Percentiles rank a stretch among this genome's conserved stretches.
Conservation (phyloP, 371 early-diverging fungal genomes). For the Syncephalastrum contaminatum region DNA sequence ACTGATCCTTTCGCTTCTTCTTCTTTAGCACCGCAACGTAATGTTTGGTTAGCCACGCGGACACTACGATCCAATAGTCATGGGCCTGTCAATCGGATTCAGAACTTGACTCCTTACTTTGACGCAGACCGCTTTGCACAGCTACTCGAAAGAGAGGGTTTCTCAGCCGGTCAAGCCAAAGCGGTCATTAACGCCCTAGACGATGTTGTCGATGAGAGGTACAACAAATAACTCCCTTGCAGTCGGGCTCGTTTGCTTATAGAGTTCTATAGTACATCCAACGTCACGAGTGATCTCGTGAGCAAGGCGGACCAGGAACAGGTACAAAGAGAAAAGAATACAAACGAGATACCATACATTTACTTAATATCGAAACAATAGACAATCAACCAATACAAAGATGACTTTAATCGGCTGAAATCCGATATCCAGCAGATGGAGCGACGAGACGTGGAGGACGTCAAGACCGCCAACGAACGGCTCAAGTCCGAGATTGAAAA, state of each 20-base stretch:
- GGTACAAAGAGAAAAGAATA: slow-evolving; percentile 28
- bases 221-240: too few species aligned
- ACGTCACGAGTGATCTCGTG: slow-evolving; percentile 65
- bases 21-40: slow-evolving; percentile 1
- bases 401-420: slow-evolving; percentile 86
- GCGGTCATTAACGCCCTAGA: slow-evolving; percentile 76
- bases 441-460: slow-evolving; percentile 84
- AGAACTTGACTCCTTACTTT: slow-evolving; percentile 52
- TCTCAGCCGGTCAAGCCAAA: slow-evolving; percentile 68
- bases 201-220: slow-evolving; percentile 83
- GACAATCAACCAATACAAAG: slow-evolving; percentile 80
- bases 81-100: slow-evolving; percentile 6
- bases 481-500: slow-evolving; percentile 81
- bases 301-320: slow-evolving; percentile 85
- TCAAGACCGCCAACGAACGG: slow-evolving; percentile 82
- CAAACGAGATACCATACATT: too few species aligned
- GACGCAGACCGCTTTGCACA: slow-evolving; percentile 77
- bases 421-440: slow-evolving; percentile 86
- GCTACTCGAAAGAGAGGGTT: slow-evolving; percentile 76
- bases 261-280: slow-evolving; percentile 42
- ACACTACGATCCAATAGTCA: too few species aligned
- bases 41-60: too few species aligned
- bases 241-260: too few species aligned
- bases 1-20: too few species aligned
- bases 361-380: too few species aligned